Evolutionary conservation across 208 protist genomes (phyloP), one percentile per base, ranked within the genome.

Genomic region (Wallacemonas sp.): DNA sequence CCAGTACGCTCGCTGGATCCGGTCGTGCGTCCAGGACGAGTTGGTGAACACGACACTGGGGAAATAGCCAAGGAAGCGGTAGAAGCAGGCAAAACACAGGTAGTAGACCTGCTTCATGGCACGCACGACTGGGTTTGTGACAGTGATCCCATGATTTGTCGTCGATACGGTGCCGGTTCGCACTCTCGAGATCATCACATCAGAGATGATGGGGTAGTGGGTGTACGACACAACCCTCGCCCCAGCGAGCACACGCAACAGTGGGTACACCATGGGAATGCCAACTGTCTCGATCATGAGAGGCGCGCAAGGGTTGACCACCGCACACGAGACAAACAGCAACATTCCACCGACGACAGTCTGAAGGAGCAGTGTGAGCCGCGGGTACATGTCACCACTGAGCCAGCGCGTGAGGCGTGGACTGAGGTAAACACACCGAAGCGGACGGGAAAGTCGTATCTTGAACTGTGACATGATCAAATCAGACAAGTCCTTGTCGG

Each of bases 191-290:
- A 81, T 68, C 94, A 97, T 98, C 43, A 83, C 74, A 8, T 79
- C 77, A 21, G 88, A 94, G 33, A 99, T 97, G 12, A 98, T 94
- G 23, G 99, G 98, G 76, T 99, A 99, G 78, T 99, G 99, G 1
- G 96, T 94, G 75, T 99, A 99, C 44, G 78, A 92, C 1, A 83
- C 85, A 4, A 99, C 90, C 0, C 36, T 68, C 44, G 83, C 84
- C 0, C 91, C 90, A 32, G 78, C 87, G 2, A 99, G 39, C 11
- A 89, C n/a, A 12, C 79, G 68, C 6, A 98, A 88, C 6, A 99
- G 66, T 5, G 97, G 97, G 65, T 97, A 99, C 8, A 95, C 84
- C 32, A 98, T 98, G 2, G 98, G 95, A 47, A 95, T 93, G 11
- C 98, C 98, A 52, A 98, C 98, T 29, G 96, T 98, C 70, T 99